Base-by-base conservation (phyloP, 2,329 filamentous ascomycete species). In the Aspergillus ustus region DNA sequence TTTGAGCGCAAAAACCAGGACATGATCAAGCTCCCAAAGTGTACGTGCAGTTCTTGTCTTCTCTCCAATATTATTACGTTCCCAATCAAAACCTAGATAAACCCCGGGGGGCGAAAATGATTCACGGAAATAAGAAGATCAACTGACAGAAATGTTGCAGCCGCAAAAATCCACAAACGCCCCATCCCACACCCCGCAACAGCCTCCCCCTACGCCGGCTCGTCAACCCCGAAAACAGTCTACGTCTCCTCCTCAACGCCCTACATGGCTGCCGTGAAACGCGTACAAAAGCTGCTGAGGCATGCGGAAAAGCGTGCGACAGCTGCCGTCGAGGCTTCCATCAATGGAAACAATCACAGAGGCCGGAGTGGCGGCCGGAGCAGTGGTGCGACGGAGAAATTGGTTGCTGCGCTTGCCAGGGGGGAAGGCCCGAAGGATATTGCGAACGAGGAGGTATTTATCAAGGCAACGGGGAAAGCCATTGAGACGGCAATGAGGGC, bases 391-490 rank as follows among this genome's bases (percentile, higher is more conserved):
- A 40, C 34, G 34, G 73, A 73, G 43, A 43, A 25, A 6, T 37
- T 57, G 7, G 67, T 76, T 29, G 70, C 68, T 7, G 68, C 70
- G 57, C 63, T 79, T 25, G 72, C 67, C 53, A 70, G 73, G 51
- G 55, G 55, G 2, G 55, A 57, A 15, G 71, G 67, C 0, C 73
- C 74, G 17, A 75, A 78, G 37, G 67, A 72, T 49, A 68, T 80
- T 40, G 66, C 67, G 7, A 68, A 68, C 55, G 85, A 87, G 66
- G 79, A 82, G 50, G 82, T 89, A 1, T 78, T 83, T 64, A 69
- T 89, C 29, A 89, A 87, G 70, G 87, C 83, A 5, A 86, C 84
- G 9, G 86, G 86, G 5, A 80, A 83, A 54, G 86, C 86, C 43
- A 87, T 89, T 64, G 77, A 82, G 60, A 82, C 84, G 70, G 85